A percentile compares a stretch with the other conserved stretches of the same genome.
Evolutionary conservation across 108 stramenopile genomes (phyloP).

Genomic region (Pinguiococcus pyrenoidosus): DNA sequence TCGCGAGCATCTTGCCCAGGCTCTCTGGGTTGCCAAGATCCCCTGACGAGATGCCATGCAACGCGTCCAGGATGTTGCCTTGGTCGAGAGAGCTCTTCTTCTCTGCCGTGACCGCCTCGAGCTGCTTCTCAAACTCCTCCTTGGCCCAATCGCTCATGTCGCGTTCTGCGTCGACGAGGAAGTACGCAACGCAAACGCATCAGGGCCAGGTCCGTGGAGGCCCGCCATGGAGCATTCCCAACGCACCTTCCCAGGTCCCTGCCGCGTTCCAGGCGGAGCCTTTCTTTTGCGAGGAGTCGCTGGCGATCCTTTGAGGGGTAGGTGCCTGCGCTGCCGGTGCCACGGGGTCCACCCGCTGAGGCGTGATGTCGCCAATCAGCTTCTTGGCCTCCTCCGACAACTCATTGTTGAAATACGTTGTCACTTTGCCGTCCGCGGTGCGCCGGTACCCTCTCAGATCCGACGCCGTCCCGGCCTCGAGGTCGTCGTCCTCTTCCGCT

Average conservation of each 20-base stretch:
- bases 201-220: background rate
- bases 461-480: slow-evolving; percentile 52
- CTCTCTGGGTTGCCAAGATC: too few relatives aligned
- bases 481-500: slow-evolving; percentile 41
- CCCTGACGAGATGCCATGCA: too few relatives aligned
- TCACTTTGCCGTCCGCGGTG: slow-evolving; percentile 73
- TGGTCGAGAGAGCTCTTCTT: background rate
- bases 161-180: too few relatives aligned
- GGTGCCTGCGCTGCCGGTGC: slow-evolving; percentile 6
- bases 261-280: slow-evolving; percentile 74
- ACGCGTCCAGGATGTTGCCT: background rate
- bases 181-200: background rate
- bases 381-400: slow-evolving; percentile 69
- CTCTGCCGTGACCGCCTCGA: slow-evolving; percentile 7
- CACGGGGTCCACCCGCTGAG: slow-evolving; percentile 52
- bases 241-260: slow-evolving; percentile 89
- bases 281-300: background rate
- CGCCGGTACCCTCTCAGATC: slow-evolving; percentile 79
- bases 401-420: slow-evolving; percentile 84
- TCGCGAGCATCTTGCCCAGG: too few relatives aligned
- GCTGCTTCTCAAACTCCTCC: slow-evolving; percentile 21
- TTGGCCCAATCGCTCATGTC: slow-evolving; percentile 24
- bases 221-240: background rate
- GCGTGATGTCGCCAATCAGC: slow-evolving; percentile 73
- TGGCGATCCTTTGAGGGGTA: too few relatives aligned